Conservation (phyloP, 306 rosid genomes). For the Cajanus cajan region DNA sequence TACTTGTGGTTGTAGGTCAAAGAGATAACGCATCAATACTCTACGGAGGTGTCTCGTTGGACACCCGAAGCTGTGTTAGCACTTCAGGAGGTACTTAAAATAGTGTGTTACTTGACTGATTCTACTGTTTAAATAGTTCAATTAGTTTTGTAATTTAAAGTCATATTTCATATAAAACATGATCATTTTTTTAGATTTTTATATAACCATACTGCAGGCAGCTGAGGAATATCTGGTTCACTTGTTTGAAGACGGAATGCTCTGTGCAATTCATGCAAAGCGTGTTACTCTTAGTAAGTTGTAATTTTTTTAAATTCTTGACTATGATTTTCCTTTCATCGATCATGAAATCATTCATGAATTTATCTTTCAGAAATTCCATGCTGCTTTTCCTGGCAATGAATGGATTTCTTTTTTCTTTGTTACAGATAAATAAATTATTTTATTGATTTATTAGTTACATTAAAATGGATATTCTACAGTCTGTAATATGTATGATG, state of each 20-base stretch:
- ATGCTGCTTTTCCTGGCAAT: conserved; percentile 25
- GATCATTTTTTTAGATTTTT: conserved; percentile 3
- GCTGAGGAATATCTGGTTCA: conserved; percentile 72
- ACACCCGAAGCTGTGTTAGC: conserved; percentile 70
- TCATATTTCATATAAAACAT: conserved; percentile 7
- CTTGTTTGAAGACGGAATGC: conserved; percentile 79
- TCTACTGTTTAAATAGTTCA: no score
- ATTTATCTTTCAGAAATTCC: not conserved
- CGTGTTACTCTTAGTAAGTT: conserved; percentile 94
- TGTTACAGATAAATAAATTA: not conserved
- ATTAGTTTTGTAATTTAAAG: not conserved
- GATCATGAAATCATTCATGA: not conserved
- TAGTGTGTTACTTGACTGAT: no score
- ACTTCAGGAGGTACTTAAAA: conserved; percentile 74
- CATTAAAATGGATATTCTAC: not conserved
- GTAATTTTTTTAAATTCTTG: not conserved
- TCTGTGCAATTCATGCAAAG: conserved; percentile 88
- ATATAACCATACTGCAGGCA: conserved; percentile 54
- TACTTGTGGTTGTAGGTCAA: conserved; percentile 48
- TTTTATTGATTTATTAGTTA: not conserved
- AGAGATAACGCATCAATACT: conserved; percentile 45
- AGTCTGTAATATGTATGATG: not conserved
- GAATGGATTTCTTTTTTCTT: not conserved
- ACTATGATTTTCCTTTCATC: conserved; percentile 14
- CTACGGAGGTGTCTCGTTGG: conserved; percentile 58